Evolutionary conservation across 2,329 filamentous ascomycete genomes (phyloP), one percentile per base, ranked within the genome.

Genomic region (Cytospora piceicola): DNA sequence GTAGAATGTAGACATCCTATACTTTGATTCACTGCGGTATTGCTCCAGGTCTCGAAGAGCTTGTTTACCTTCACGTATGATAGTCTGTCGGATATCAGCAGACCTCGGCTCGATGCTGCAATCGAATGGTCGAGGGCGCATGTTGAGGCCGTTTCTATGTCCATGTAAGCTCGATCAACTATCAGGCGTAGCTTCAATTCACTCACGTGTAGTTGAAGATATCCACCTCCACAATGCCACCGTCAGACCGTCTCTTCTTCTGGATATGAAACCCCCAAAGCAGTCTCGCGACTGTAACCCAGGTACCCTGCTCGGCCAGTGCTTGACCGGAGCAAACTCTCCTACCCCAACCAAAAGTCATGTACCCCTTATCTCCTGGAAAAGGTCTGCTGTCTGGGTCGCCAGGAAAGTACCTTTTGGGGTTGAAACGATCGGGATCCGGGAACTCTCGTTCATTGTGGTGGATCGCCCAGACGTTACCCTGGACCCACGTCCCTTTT

Each of bases 251-350:
- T 63, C 63, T 72, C 65, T 77, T 75, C 68, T 75, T 78, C 66
- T 76, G 72, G 64, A 87, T 82, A 63, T 79, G 77, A 70, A 87
- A 88, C 0, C 79, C 85, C 84, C 86, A 88, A 8, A 88, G 75
- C 32, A 88, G 70, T 17, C 85, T 76, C 11, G 83, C 82, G 54
- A 88, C 78, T 0, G 82, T 85, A 70, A 88, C 81, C 79, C 84
- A 88, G 0, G 84, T 84, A 7, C 85, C 84, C 70, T 87, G 83
- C 73, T 88, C 85, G 1, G 85, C 85, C 22, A 88, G 75, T 2
- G 79, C 82, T 71, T 85, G 79, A 0, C 84, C 84, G 54, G 79
- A 80, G 72, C 84, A 87, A 4, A 84, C 81, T 7, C 84, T 74
- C 3, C 84, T 78, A 8, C 84, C 85, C 81, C 83, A 86, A 30